Percentiles rank a stretch among this genome's conserved stretches.
Conservation (phyloP, 108 stramenopile species). For the Skeletonema tropicum region DNA sequence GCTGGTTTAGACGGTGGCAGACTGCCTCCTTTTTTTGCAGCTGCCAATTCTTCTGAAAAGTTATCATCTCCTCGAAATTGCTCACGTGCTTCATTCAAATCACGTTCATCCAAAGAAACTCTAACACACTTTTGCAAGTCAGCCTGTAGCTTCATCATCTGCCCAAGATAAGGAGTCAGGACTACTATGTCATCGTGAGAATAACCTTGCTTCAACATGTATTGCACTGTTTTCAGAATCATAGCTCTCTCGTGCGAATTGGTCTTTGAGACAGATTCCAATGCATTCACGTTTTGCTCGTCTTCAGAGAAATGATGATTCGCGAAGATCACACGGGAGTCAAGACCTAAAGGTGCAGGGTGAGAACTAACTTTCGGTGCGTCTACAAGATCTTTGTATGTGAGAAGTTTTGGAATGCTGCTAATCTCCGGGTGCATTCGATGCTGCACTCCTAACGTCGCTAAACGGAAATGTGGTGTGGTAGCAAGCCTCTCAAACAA, state of each 20-base stretch:
- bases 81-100: conserved; percentile 24
- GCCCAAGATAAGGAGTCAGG: conserved; percentile 55
- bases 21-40: conserved; percentile 13
- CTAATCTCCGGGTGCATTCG: conserved; percentile 48
- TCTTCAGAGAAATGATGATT: conserved; percentile 46
- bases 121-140: conserved; percentile 19
- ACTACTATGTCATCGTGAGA: conserved; percentile 36
- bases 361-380: conserved; percentile 30
- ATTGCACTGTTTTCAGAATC: conserved; percentile 46
- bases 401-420: neutral
- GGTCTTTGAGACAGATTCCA: conserved; percentile 25
- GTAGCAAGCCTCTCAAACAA: conserved; percentile 58
- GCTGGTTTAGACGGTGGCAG: conserved; percentile 17
- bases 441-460: conserved; percentile 41
- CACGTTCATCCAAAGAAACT: conserved; percentile 38
- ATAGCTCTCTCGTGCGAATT: conserved; percentile 39
- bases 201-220: conserved; percentile 48
- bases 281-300: conserved; percentile 2
- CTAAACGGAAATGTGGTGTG: conserved; percentile 5
- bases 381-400: conserved; percentile 15
- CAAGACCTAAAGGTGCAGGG: neutral
- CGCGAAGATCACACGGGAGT: conserved; percentile 29
- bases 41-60: neutral
- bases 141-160: conserved; percentile 36
- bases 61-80: conserved; percentile 24